Conservation (phyloP, 2,329 filamentous ascomycete species). For the Daldinia sp. region DNA sequence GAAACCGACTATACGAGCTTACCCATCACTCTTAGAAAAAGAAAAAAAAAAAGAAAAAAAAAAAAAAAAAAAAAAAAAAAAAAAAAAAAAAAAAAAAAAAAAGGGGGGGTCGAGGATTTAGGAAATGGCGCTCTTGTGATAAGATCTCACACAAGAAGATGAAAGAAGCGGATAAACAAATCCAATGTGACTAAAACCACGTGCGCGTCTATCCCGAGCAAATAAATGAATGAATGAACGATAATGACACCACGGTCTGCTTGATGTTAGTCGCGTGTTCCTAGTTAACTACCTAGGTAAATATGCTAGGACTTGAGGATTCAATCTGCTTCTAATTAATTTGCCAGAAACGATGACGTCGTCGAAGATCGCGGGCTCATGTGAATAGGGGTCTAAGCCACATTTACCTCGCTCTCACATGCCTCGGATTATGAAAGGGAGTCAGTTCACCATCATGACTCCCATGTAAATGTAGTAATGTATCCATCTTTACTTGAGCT, state of each 20-base stretch:
- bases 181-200: not conserved
- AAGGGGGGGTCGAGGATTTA: no score
- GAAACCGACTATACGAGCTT: not conserved
- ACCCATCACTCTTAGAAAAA: not conserved
- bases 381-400: constrained; percentile 18
- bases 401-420: constrained; percentile 5
- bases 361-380: constrained; percentile 36
- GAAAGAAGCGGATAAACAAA: not conserved
- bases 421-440: not conserved
- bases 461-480: not conserved
- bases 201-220: not conserved
- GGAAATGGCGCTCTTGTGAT: not conserved
- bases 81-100: no score
- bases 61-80: not conserved
- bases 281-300: no score
- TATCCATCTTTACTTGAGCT: no score
- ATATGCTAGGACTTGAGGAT: constrained; percentile 9
- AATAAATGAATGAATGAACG: not conserved
- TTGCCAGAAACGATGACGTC: constrained; percentile 34
- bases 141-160: not conserved
- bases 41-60: no score
- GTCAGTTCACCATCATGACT: not conserved
- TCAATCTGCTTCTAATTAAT: constrained; percentile 2
- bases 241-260: not conserved
- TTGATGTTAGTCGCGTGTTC: constrained; percentile 4